Percentiles rank a stretch among this genome's conserved stretches.
Conservation (phyloP, 257 asterid species). For the Solanum ahanhuiri region DNA sequence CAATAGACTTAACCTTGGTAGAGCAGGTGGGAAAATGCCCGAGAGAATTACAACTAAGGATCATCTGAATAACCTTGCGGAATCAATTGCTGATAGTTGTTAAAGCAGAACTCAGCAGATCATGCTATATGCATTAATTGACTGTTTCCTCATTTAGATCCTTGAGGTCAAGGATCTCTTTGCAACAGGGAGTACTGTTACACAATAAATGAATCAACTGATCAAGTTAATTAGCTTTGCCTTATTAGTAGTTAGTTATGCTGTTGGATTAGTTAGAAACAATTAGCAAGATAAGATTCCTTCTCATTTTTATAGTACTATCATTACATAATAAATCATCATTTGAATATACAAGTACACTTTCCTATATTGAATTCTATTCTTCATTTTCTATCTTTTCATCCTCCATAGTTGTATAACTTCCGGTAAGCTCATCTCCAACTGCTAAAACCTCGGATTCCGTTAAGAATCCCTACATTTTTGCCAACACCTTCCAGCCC, state of each 20-base stretch:
- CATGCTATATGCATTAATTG: neutral
- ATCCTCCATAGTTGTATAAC: neutral
- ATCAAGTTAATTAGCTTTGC: neutral
- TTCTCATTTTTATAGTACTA: neutral
- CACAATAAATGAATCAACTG: neutral
- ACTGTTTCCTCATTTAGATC: neutral
- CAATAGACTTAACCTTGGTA: neutral
- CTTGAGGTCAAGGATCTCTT: neutral
- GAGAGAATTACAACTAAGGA: neutral
- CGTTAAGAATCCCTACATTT: neutral
- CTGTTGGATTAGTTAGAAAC: neutral
- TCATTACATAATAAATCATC: neutral
- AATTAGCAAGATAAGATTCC: neutral
- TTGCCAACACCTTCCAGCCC: neutral
- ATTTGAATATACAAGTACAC: neutral
- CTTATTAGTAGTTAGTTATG: neutral
- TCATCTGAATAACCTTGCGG: neutral
- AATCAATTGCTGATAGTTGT: neutral
- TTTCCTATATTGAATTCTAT: no score
- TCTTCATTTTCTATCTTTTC: neutral
- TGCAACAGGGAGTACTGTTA: neutral
- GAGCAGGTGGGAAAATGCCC: neutral
- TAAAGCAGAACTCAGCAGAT: neutral
- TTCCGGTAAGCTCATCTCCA: neutral
- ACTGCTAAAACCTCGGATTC: neutral